Conservation (phyloP, 2,329 filamentous ascomycete genomes). For the Cordyceps tenuipes region DNA sequence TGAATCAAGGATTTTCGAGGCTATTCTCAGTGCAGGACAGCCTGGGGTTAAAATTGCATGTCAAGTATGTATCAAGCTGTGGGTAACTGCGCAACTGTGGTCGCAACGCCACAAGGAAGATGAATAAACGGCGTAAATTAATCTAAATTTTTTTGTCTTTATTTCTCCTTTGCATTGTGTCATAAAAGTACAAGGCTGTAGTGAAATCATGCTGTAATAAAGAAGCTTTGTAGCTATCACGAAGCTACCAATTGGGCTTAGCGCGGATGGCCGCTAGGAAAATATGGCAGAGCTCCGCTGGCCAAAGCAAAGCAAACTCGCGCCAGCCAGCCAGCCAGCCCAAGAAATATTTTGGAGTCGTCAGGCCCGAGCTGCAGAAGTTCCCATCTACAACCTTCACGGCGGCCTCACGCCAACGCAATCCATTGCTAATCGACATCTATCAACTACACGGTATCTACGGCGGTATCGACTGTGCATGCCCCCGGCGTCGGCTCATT, state of each 20-base stretch:
- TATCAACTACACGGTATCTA: neutral
- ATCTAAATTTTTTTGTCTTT: neutral
- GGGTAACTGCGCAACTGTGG: no score
- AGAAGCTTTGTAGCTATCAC: neutral
- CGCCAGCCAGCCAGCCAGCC: neutral
- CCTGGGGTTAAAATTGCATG: no score
- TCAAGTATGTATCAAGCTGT: no score
- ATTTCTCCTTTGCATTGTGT: neutral
- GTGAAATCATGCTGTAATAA: neutral
- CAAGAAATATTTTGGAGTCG: conserved; percentile 8
- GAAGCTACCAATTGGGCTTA: conserved; percentile 8
- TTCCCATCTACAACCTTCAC: conserved; percentile 7
- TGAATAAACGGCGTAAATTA: neutral
- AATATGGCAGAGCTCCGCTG: conserved; percentile 11
- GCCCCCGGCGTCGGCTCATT: neutral
- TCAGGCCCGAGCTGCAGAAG: conserved; percentile 3
- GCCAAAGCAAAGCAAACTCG: neutral
- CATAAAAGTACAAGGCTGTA: no score
- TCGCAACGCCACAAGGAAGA: no score
- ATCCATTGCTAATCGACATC: conserved; percentile 8
- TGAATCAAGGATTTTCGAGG: neutral
- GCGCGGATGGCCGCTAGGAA: neutral
- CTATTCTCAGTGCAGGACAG: no score
- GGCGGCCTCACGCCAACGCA: conserved; percentile 3
- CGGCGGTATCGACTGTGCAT: neutral